These are phyloP conservation scores for Allium sativum DNA, from an alignment of 106 monocot genomes.

Conservation along the genomic window DNA sequence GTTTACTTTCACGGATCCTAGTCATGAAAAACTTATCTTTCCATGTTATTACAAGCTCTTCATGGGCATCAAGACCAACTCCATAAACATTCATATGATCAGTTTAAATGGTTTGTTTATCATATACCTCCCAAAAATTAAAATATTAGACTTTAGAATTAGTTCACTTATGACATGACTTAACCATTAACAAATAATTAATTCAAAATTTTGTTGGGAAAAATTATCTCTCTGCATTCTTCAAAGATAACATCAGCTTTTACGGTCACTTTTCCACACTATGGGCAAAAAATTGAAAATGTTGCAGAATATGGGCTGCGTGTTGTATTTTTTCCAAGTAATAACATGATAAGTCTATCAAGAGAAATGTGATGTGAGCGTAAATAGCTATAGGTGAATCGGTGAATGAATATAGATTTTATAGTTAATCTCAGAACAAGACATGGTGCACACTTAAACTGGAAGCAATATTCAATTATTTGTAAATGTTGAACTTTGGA, in stretches of 20 bases:
- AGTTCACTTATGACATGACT: background rate
- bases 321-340: background rate
- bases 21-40: constrained; percentile 16
- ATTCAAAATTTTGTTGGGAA: background rate
- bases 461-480: too few relatives aligned
- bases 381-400: too few relatives aligned
- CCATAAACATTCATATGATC: constrained; percentile 11
- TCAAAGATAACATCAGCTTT: constrained; percentile 75
- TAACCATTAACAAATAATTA: background rate
- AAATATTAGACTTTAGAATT: too few relatives aligned
- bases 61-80: constrained; percentile 88
- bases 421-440: too few relatives aligned
- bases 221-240: constrained; percentile 58
- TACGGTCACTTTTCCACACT: constrained; percentile 61
- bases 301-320: constrained; percentile 65
- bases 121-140: too few relatives aligned
- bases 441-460: too few relatives aligned
- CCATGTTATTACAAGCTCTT: constrained; percentile 45
- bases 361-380: background rate
- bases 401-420: too few relatives aligned
- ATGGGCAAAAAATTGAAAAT: constrained; percentile 53
- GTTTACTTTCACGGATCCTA: constrained; percentile 5
- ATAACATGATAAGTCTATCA: background rate
- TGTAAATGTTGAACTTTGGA: too few relatives aligned
- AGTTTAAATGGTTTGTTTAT: constrained; percentile 3